phyloP scores from a whole-genome alignment of 2,329 filamentous ascomycete genomes.

The Botrytis aclada region DNA sequence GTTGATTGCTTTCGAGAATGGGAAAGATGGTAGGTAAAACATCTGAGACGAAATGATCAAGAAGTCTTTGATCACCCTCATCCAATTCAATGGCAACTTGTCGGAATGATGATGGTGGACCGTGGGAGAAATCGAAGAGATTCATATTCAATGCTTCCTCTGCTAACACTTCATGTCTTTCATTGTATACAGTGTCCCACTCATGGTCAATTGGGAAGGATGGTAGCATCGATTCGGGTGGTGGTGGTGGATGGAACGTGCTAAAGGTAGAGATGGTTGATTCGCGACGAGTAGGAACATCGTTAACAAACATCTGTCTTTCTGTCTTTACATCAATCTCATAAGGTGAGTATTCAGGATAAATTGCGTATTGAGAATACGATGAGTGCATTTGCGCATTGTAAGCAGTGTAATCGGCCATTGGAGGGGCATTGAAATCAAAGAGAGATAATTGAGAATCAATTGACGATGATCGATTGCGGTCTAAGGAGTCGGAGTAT shows the following conservation, averaged over 20 bases:
- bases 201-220: conserved; percentile 65
- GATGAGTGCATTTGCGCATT: conserved; percentile 56
- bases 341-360: conserved; percentile 70
- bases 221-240: conserved; percentile 63
- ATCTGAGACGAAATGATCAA: conserved; percentile 87
- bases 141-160: conserved; percentile 69
- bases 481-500: conserved; percentile 70
- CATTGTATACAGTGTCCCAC: conserved; percentile 69
- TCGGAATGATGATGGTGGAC: conserved; percentile 57
- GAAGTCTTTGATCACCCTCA: conserved; percentile 78
- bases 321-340: conserved; percentile 97
- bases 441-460: conserved; percentile 76
- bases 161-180: conserved; percentile 59
- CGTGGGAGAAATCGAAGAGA: conserved; percentile 79
- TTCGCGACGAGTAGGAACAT: conserved; percentile 79
- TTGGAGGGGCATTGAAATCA: conserved; percentile 63
- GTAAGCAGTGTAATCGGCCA: conserved; percentile 59
- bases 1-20: conserved; percentile 84
- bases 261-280: conserved; percentile 90
- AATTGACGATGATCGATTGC: conserved; percentile 72
- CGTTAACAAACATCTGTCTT: conserved; percentile 88
- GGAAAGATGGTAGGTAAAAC: conserved; percentile 90
- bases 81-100: conserved; percentile 79
- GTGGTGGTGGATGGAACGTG: conserved; percentile 79
- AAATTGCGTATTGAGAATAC: conserved; percentile 45